Evolutionary conservation across 106 monocot species (phyloP).

Genomic region (Dioscorea dumetorum): DNA sequence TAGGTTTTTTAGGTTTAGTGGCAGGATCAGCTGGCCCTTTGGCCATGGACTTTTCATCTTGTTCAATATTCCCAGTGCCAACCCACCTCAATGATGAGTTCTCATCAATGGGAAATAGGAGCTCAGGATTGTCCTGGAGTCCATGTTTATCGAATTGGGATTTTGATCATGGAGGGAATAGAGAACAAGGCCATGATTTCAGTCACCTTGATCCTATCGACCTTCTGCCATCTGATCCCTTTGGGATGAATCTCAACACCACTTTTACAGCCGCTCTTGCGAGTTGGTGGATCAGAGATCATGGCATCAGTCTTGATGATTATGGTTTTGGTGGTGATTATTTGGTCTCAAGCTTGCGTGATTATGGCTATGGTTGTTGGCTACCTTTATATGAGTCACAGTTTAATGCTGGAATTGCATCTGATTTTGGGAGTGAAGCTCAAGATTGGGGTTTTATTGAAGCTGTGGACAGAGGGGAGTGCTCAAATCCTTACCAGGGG

Average conservation of each 20-base stretch:
- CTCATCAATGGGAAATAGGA: background rate
- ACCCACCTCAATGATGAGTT: background rate
- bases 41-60: background rate
- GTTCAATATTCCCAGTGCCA: background rate
- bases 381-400: background rate
- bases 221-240: slow-evolving; percentile 54
- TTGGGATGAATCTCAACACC: slow-evolving; percentile 50
- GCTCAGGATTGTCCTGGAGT: background rate
- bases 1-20: background rate
- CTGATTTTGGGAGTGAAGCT: background rate
- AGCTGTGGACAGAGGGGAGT: background rate
- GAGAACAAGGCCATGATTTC: background rate
- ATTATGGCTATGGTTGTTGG: slow-evolving; percentile 7
- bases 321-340: slow-evolving; percentile 1
- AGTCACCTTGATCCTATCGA: slow-evolving; percentile 21
- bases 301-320: background rate
- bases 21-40: background rate
- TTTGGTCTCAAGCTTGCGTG: background rate
- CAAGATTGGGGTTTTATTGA: background rate
- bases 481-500: background rate
- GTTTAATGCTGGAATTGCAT: background rate
- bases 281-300: slow-evolving; percentile 40
- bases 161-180: background rate
- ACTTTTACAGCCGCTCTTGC: slow-evolving; percentile 28
- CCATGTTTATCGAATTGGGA: background rate